Evolutionary conservation across 257 asterid genomes (phyloP).

Genomic region (Primulina tabacum): DNA sequence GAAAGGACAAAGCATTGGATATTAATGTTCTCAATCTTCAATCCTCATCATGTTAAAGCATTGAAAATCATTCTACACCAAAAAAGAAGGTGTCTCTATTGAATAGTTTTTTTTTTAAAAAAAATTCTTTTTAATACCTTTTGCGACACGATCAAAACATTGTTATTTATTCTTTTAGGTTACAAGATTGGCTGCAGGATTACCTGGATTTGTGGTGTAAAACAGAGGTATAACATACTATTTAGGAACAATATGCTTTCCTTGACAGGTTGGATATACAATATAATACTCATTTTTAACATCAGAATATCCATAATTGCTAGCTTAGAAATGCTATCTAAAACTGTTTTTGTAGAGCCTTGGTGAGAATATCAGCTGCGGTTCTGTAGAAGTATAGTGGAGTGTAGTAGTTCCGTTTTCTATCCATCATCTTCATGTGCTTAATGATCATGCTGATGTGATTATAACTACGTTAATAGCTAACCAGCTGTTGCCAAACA

Average conservation of each 20-base stretch:
- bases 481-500: no score
- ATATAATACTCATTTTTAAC: neutral
- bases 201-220: conserved; percentile 50
- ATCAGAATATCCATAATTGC: neutral
- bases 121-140: neutral
- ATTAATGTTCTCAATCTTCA: conserved; percentile 56
- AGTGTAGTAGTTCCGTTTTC: neutral
- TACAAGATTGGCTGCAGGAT: conserved; percentile 54
- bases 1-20: conserved; percentile 75
- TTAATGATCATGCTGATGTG: no score
- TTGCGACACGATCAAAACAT: conserved; percentile 5
- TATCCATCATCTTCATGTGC: no score
- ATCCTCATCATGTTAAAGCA: conserved; percentile 66
- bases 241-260: conserved; percentile 10
- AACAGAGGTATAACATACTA: conserved; percentile 43
- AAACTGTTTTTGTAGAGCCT: neutral
- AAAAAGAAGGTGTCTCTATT: conserved; percentile 57
- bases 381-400: no score
- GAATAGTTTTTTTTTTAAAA: conserved; percentile 19
- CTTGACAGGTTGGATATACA: conserved; percentile 6
- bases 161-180: conserved; percentile 39
- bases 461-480: no score
- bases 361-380: neutral
- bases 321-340: neutral
- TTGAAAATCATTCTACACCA: conserved; percentile 64